Conservation (phyloP, 140 eudicot genomes). For the Artemisia princeps region DNA sequence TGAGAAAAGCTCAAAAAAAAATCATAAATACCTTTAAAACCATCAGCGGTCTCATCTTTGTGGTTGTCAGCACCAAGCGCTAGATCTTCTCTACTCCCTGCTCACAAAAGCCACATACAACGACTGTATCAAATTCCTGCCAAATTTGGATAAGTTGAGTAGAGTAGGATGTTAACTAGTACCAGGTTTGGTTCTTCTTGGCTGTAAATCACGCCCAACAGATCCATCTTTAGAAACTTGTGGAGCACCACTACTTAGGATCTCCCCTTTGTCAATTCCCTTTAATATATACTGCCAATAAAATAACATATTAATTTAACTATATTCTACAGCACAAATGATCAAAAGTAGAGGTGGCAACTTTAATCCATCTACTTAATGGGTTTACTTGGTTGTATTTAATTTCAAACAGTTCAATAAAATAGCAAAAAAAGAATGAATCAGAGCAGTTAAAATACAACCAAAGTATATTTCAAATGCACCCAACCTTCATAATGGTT, state of each 20-base stretch:
- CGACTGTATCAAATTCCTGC: background rate
- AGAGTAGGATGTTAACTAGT: background rate
- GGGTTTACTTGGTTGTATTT: background rate
- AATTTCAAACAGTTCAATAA: background rate
- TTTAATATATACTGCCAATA: slow-evolving; percentile 53
- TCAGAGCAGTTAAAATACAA: background rate
- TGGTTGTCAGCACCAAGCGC: slow-evolving; percentile 35
- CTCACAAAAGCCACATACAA: slow-evolving; percentile 9
- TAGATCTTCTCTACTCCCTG: slow-evolving; percentile 83
- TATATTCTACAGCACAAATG: background rate
- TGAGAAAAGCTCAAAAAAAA: slow-evolving; percentile 7
- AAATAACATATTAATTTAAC: background rate
- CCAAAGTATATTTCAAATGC: background rate
- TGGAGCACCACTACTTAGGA: slow-evolving; percentile 75
- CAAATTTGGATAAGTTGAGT: background rate
- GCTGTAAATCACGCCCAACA: slow-evolving; percentile 48
- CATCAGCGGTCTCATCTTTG: slow-evolving; percentile 36
- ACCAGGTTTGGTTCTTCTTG: slow-evolving; percentile 68
- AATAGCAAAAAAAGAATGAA: background rate
- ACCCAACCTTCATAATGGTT: background rate
- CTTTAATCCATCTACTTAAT: background rate
- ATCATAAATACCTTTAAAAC: slow-evolving; percentile 33
- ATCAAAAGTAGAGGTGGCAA: slow-evolving; percentile 1
- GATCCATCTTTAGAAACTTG: slow-evolving; percentile 74
- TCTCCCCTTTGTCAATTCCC: slow-evolving; percentile 91